Evolutionary conservation across 2,329 filamentous ascomycete species (phyloP).

Genomic region (Colletotrichum sp.): DNA sequence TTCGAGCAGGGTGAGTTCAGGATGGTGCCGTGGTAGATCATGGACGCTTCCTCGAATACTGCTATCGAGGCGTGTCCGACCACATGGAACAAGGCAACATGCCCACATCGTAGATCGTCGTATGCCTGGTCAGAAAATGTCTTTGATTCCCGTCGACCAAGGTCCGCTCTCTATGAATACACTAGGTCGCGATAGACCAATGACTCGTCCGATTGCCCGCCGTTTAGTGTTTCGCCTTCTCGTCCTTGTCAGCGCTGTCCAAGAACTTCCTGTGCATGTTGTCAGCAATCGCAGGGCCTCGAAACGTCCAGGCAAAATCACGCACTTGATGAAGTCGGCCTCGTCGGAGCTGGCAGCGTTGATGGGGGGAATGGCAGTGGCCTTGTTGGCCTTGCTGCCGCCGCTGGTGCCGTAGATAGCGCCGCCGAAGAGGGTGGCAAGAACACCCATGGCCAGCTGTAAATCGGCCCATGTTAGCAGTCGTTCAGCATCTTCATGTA

Average conservation of each 20-base stretch:
- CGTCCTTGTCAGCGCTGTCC: conserved; percentile 45
- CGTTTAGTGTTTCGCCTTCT: conserved; percentile 49
- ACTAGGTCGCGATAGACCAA: conserved; percentile 17
- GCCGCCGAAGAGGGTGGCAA: conserved; percentile 50
- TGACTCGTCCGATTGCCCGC: conserved; percentile 1
- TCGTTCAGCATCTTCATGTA: neutral
- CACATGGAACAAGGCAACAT: neutral
- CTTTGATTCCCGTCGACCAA: conserved; percentile 19
- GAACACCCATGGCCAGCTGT: conserved; percentile 64
- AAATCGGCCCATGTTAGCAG: conserved; percentile 23
- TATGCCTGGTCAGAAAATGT: conserved; percentile 13
- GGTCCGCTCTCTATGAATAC: conserved; percentile 17
- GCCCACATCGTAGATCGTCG: neutral
- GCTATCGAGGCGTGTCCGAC: neutral
- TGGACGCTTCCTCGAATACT: neutral
- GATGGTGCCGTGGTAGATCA: neutral
- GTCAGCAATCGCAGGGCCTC: conserved; percentile 1
- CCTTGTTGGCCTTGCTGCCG: conserved; percentile 45
- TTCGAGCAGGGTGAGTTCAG: neutral
- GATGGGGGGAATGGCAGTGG: conserved; percentile 59
- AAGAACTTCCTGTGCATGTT: conserved; percentile 49
- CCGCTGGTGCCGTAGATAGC: conserved; percentile 45
- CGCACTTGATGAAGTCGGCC: conserved; percentile 70
- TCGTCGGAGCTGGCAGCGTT: conserved; percentile 67
- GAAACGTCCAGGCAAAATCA: neutral